A percentile compares a stretch with the other conserved stretches of the same genome.
These are phyloP conservation scores for Maudiozyma serrabonitensis DNA, from an alignment of 805 yeast genomes.

Conservation along the genomic window DNA sequence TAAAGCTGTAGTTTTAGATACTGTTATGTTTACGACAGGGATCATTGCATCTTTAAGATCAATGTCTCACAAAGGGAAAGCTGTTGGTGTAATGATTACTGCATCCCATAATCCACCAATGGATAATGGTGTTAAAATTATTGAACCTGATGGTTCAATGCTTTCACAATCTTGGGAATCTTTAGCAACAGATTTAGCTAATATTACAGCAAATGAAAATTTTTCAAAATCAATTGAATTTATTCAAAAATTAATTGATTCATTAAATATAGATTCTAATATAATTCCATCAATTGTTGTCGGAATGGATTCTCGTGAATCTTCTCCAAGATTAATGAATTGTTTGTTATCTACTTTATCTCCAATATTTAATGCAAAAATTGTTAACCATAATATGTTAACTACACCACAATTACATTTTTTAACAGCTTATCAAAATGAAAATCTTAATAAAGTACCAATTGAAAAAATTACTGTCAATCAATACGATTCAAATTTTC, in stretches of 20 bases:
- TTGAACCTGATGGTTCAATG: slow-evolving; percentile 91
- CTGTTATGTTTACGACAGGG: slow-evolving; percentile 78
- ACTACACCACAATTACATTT: slow-evolving; percentile 96
- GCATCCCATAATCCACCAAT: slow-evolving; percentile 91
- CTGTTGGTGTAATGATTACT: slow-evolving; percentile 93
- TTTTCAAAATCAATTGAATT: slow-evolving; percentile 31
- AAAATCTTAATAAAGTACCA: not conserved
- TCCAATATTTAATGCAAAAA: slow-evolving; percentile 49
- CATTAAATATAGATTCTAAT: slow-evolving; percentile 21
- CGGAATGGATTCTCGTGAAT: slow-evolving; percentile 83
- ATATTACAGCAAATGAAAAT: slow-evolving; percentile 36
- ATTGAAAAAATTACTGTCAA: slow-evolving; percentile 32
- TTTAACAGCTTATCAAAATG: slow-evolving; percentile 60
- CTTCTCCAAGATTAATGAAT: slow-evolving; percentile 44
- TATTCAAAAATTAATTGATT: not conserved
- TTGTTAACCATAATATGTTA: slow-evolving; percentile 50
- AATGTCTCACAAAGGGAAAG: slow-evolving; percentile 51
- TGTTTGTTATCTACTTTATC: slow-evolving; percentile 46
- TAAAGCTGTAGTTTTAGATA: slow-evolving; percentile 57
- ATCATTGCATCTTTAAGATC: slow-evolving; percentile 77
- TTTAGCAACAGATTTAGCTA: slow-evolving; percentile 72
- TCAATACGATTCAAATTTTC: slow-evolving; percentile 62
- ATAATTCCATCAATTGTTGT: slow-evolving; percentile 42
- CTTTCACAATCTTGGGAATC: slow-evolving; percentile 75
- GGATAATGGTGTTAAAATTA: slow-evolving; percentile 89